phyloP scores from a whole-genome alignment of 495 filamentous ascomycete genomes.

The Aspergillus hancockii region DNA sequence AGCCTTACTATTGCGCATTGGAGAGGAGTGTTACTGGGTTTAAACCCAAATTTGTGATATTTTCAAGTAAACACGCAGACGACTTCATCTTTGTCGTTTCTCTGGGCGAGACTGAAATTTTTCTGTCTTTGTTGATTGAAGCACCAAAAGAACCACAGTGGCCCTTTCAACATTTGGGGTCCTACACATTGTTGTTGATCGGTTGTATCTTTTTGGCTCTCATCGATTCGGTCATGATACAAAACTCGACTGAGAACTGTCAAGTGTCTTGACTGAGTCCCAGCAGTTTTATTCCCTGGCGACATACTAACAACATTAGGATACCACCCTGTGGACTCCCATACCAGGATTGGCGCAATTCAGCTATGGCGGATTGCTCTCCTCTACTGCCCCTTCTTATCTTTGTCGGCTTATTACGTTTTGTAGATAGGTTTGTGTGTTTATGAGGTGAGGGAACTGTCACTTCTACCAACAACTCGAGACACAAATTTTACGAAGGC shows the following conservation, averaged over 20 bases:
- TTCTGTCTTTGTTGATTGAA: background rate
- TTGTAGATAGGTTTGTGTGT: slow-evolving; percentile 14
- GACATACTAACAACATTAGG: background rate
- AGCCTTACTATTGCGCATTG: background rate
- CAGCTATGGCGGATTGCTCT: background rate
- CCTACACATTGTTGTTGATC: background rate
- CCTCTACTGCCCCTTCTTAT: background rate
- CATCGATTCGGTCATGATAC: background rate
- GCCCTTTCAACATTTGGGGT: background rate
- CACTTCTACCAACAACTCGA: background rate
- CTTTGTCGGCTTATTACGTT: background rate
- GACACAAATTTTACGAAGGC: slow-evolving; percentile 2
- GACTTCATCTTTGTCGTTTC: background rate
- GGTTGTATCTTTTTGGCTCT: background rate
- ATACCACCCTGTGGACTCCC: background rate
- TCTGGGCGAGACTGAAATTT: background rate
- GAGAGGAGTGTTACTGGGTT: background rate
- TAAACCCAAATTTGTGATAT: background rate
- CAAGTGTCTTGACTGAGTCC: background rate
- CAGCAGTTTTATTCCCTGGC: background rate
- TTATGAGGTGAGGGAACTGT: slow-evolving; percentile 2
- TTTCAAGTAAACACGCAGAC: slow-evolving; percentile 4
- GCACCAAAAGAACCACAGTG: background rate
- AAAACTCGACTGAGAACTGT: background rate
- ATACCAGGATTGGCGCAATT: background rate